A percentile compares a stretch with the other conserved stretches of the same genome.
phyloP scores from a whole-genome alignment of 805 yeast genomes.

The Metschnikowia baotianmanensis region DNA sequence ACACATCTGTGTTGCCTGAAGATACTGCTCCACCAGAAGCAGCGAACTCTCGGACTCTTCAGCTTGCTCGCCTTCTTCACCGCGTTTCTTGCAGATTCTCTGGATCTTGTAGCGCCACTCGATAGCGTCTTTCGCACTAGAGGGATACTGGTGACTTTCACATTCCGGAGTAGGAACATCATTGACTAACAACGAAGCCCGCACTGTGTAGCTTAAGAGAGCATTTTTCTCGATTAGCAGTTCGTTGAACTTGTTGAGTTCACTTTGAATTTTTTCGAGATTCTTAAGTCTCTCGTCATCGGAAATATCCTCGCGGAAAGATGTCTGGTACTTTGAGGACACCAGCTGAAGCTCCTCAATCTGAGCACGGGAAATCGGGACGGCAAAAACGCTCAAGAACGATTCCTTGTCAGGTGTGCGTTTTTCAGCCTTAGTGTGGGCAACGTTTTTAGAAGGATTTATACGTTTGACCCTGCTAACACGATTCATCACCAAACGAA shows the following conservation, averaged over 20 bases:
- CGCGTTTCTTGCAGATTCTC: slow-evolving; percentile 5
- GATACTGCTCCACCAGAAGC: slow-evolving; percentile 12
- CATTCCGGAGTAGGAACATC: slow-evolving; percentile 9
- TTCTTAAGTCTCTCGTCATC: slow-evolving; percentile 24
- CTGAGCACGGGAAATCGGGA: slow-evolving; percentile 26
- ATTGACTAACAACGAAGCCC: slow-evolving; percentile 21
- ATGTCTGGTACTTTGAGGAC: slow-evolving; percentile 28
- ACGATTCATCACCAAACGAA: slow-evolving; percentile 29
- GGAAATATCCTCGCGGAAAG: slow-evolving; percentile 28
- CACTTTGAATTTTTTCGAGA: slow-evolving; percentile 24
- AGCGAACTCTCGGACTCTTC: not conserved
- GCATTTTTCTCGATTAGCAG: slow-evolving; percentile 17
- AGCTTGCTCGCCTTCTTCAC: not conserved
- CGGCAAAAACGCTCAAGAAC: slow-evolving; percentile 28
- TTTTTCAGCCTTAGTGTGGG: not conserved
- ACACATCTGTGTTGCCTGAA: slow-evolving; percentile 12
- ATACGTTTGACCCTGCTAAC: not conserved
- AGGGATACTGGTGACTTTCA: slow-evolving; percentile 26
- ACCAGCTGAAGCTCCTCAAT: slow-evolving; percentile 26
- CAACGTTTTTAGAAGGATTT: not conserved
- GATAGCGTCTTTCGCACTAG: slow-evolving; percentile 22
- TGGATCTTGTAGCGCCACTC: slow-evolving; percentile 22
- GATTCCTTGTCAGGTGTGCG: slow-evolving; percentile 6
- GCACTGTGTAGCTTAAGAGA: slow-evolving; percentile 25
- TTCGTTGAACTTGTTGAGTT: slow-evolving; percentile 26